Conservation (phyloP, 2,329 filamentous ascomycete genomes). For the Tolypocladium guangdongense region DNA sequence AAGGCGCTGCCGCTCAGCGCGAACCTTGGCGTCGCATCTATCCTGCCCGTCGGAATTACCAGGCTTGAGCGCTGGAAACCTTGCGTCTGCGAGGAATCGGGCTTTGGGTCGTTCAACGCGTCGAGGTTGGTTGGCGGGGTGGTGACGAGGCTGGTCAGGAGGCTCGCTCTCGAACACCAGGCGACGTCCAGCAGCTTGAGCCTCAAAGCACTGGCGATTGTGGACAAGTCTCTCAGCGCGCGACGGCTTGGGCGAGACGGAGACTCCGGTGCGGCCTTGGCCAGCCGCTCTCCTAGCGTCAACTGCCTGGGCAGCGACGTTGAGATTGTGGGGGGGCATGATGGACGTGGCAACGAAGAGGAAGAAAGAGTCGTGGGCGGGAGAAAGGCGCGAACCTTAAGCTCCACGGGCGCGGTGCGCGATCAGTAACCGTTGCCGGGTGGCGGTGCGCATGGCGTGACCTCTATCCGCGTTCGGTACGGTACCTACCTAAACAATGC, state of each 20-base stretch:
- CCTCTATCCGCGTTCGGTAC: neutral
- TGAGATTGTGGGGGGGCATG: neutral
- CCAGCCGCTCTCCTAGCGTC: neutral
- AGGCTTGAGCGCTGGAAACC: neutral
- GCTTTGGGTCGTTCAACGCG: neutral
- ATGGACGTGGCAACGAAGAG: neutral
- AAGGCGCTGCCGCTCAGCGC: neutral
- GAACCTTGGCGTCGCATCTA: neutral
- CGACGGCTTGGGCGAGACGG: neutral
- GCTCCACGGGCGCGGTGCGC: neutral
- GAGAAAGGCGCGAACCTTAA: neutral
- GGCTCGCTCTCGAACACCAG: neutral
- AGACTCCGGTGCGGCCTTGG: neutral
- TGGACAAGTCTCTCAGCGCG: neutral
- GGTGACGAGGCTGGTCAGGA: neutral
- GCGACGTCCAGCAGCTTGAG: neutral
- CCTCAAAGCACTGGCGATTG: neutral
- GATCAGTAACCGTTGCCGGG: neutral
- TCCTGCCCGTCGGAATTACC: neutral
- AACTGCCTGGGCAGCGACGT: neutral
- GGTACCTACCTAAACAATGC: too few species aligned
- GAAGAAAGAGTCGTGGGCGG: neutral
- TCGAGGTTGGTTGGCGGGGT: neutral
- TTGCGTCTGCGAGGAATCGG: neutral
- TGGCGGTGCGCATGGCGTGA: neutral